These are phyloP conservation scores for Pichia sp. DNA, from an alignment of 1,139 yeast species.

Conservation along the genomic window DNA sequence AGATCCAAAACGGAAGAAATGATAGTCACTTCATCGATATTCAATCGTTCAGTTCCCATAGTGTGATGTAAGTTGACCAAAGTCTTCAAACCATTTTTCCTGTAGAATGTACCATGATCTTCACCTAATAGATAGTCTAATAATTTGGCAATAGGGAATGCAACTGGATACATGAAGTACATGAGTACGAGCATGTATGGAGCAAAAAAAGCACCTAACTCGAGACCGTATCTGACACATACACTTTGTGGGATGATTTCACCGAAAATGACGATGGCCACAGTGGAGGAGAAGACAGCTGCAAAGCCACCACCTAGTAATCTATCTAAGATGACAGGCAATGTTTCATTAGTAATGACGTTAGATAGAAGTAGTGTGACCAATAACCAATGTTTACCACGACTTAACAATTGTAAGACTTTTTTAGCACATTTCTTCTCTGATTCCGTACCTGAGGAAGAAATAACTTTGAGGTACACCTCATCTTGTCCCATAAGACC, in stretches of 20 bases:
- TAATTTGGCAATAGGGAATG: slow-evolving; percentile 81
- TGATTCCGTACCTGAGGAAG: slow-evolving; percentile 44
- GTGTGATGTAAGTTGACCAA: slow-evolving; percentile 88
- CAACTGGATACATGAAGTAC: slow-evolving; percentile 89
- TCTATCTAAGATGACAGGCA: slow-evolving; percentile 89
- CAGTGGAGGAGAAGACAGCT: slow-evolving; percentile 90
- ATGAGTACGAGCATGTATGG: slow-evolving; percentile 81
- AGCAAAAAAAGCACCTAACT: slow-evolving; percentile 84
- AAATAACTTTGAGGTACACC: slow-evolving; percentile 71
- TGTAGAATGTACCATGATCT: slow-evolving; percentile 93
- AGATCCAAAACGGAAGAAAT: slow-evolving; percentile 90
- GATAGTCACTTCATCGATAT: slow-evolving; percentile 93
- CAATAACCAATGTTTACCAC: slow-evolving; percentile 97
- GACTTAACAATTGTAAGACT: slow-evolving; percentile 64
- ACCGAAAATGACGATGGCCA: slow-evolving; percentile 88
- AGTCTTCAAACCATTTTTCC: slow-evolving; percentile 87
- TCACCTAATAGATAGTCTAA: slow-evolving; percentile 84
- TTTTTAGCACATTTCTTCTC: slow-evolving; percentile 70
- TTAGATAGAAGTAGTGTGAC: slow-evolving; percentile 81
- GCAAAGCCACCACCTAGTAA: slow-evolving; percentile 98
- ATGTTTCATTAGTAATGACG: slow-evolving; percentile 91
- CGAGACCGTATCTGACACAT: slow-evolving; percentile 87
- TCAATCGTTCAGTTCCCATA: slow-evolving; percentile 91
- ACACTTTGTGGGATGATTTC: slow-evolving; percentile 94
- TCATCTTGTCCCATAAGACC: slow-evolving; percentile 99